Conservation (phyloP, 306 rosid species). For the Acacia confusa region DNA sequence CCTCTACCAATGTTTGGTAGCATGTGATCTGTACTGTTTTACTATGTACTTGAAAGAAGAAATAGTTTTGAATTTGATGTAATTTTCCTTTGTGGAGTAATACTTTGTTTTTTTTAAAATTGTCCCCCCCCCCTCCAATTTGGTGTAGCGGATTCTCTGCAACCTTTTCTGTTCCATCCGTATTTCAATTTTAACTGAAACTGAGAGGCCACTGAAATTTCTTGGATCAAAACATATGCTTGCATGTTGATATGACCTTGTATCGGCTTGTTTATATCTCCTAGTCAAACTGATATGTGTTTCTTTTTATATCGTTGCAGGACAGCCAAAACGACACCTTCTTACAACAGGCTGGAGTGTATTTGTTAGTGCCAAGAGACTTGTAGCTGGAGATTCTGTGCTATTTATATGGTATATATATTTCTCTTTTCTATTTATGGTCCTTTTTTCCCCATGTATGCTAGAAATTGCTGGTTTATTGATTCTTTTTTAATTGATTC, state of each 20-base stretch:
- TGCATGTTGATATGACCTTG: background rate
- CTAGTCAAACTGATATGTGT: conserved; percentile 28
- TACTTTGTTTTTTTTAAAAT: background rate
- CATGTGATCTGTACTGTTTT: background rate
- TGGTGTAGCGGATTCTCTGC: background rate
- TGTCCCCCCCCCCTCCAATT: background rate
- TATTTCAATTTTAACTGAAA: background rate
- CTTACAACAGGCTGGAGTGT: conserved; percentile 97
- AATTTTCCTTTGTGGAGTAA: background rate
- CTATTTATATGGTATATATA: conserved; percentile 83
- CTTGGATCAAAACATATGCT: background rate
- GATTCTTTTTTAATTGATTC: conserved; percentile 13
- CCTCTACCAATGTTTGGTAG: background rate
- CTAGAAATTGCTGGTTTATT: conserved; percentile 16
- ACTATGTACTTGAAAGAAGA: background rate
- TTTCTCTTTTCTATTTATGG: conserved; percentile 2
- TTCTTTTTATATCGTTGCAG: conserved; percentile 52
- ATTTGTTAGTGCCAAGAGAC: conserved; percentile 95
- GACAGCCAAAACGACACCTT: conserved; percentile 96
- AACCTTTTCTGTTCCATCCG: background rate
- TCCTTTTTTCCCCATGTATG: background rate
- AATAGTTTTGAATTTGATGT: background rate
- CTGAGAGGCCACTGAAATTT: background rate
- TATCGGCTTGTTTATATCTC: background rate
- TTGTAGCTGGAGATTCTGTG: conserved; percentile 92